phyloP scores from a whole-genome alignment of 1,284 basidiomycete genomes.

The Omphalotus olearius region DNA sequence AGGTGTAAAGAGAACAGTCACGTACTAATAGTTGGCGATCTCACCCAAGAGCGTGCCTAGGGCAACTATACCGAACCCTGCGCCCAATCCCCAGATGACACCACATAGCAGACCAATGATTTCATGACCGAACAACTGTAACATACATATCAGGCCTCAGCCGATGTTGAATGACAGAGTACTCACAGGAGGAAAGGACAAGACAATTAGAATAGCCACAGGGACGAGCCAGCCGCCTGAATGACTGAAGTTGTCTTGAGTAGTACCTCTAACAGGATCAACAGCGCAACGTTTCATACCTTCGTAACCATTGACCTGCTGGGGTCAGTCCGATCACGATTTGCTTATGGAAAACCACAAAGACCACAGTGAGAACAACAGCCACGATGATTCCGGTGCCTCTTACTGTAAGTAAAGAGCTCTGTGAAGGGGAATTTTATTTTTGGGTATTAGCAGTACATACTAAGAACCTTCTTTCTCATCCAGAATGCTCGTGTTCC shows the following conservation, averaged over 20 bases:
- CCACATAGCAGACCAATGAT: conserved; percentile 73
- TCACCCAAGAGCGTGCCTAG: conserved; percentile 67
- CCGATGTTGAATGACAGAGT: conserved; percentile 21
- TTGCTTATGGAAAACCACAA: conserved; percentile 50
- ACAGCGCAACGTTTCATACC: neutral
- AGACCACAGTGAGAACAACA: conserved; percentile 36
- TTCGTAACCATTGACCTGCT: neutral
- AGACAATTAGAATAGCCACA: conserved; percentile 72
- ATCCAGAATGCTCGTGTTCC: neutral
- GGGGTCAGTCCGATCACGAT: conserved; percentile 3
- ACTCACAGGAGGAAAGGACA: conserved; percentile 72
- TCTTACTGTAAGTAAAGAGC: neutral
- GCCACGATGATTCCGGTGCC: conserved; percentile 9
- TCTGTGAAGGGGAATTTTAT: neutral
- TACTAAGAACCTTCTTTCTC: neutral
- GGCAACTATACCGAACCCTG: conserved; percentile 63
- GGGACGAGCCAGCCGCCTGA: conserved; percentile 75
- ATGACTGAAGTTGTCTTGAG: conserved; percentile 22
- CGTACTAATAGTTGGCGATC: conserved; percentile 69
- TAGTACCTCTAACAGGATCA: neutral
- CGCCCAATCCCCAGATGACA: conserved; percentile 72
- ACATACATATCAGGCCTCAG: conserved; percentile 1
- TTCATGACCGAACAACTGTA: conserved; percentile 71
- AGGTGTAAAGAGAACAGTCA: conserved; percentile 11
- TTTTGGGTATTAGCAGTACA: neutral